phyloP scores from a whole-genome alignment of 2,329 filamentous ascomycete genomes.

The Neofusicoccum ribis region DNA sequence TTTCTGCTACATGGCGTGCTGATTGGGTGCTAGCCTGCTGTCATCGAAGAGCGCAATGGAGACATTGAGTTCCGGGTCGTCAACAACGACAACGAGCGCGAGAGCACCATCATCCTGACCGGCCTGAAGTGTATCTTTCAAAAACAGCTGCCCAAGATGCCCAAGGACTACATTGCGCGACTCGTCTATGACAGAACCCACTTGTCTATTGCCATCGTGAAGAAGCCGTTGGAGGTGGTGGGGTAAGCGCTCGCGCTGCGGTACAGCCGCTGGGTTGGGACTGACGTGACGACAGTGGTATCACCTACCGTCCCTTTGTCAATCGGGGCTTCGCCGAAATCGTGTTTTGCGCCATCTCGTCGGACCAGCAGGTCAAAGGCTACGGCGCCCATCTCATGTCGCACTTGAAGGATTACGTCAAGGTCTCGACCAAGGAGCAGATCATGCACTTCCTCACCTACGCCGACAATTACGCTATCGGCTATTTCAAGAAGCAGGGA shows the following conservation, averaged over 20 bases:
- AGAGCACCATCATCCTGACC: conserved; percentile 90
- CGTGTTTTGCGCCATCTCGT: conserved; percentile 96
- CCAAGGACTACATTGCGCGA: conserved; percentile 96
- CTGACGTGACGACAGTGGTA: conserved; percentile 62
- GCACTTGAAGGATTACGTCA: conserved; percentile 96
- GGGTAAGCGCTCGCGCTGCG: conserved; percentile 45
- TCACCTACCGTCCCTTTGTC: conserved; percentile 94
- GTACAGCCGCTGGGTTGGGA: neutral
- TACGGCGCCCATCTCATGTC: conserved; percentile 98
- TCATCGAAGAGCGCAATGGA: conserved; percentile 88
- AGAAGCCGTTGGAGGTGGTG: conserved; percentile 92
- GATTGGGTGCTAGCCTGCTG: conserved; percentile 64
- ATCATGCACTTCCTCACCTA: conserved; percentile 99
- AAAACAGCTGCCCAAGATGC: conserved; percentile 98
- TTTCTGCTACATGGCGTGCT: conserved; percentile 22
- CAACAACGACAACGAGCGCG: conserved; percentile 87
- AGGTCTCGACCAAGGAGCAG: conserved; percentile 73
- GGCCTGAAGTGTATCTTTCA: conserved; percentile 98
- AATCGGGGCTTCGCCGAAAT: conserved; percentile 94
- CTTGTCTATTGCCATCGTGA: conserved; percentile 94
- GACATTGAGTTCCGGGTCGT: conserved; percentile 97
- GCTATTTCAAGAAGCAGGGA: conserved; percentile 98
- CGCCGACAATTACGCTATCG: conserved; percentile 97
- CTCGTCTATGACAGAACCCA: conserved; percentile 97
- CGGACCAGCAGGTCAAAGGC: conserved; percentile 97